A percentile compares a stretch with the other conserved stretches of the same genome.
Evolutionary conservation across 208 protist species (phyloP).

Genomic region (Phytomonas serpens): DNA sequence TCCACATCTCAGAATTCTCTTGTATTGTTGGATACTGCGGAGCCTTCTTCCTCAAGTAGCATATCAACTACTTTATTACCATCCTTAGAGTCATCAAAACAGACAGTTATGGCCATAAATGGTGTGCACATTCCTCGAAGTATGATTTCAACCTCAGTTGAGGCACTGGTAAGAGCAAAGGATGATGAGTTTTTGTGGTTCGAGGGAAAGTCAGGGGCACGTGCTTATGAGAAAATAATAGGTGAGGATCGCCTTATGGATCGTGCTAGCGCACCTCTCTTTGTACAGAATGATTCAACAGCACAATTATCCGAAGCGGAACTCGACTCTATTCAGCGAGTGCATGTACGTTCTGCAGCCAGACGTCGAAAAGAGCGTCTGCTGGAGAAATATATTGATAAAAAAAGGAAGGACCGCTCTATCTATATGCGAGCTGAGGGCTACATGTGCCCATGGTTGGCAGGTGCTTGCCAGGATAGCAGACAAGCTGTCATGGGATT

Average conservation of each 20-base stretch:
- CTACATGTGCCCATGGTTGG: conserved; percentile 87
- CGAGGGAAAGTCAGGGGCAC: conserved; percentile 46
- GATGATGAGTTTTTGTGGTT: conserved; percentile 66
- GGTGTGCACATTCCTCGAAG: conserved; percentile 68
- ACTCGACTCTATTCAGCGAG: conserved; percentile 15
- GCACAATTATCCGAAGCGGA: conserved; percentile 34
- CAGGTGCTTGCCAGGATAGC: conserved; percentile 20
- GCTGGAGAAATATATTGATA: conserved; percentile 65
- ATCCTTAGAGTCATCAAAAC: not conserved
- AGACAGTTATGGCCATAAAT: conserved; percentile 55
- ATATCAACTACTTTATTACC: not conserved
- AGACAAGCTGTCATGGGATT: conserved; percentile 36
- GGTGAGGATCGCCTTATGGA: conserved; percentile 20
- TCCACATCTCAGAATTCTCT: not conserved
- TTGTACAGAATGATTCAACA: conserved; percentile 25
- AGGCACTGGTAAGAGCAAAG: conserved; percentile 39
- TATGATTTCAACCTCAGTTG: conserved; percentile 56
- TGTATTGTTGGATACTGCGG: not conserved
- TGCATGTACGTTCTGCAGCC: conserved; percentile 30
- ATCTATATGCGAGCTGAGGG: conserved; percentile 82
- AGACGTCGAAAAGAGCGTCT: conserved; percentile 33
- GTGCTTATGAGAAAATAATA: conserved; percentile 63
- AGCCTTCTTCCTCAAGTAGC: not conserved
- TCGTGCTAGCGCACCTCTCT: conserved; percentile 18
- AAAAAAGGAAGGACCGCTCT: conserved; percentile 57